Percentiles rank a stretch among this genome's conserved stretches.
Conservation (phyloP, 1,284 basidiomycete species). For the Ceratobasidium sp. region DNA sequence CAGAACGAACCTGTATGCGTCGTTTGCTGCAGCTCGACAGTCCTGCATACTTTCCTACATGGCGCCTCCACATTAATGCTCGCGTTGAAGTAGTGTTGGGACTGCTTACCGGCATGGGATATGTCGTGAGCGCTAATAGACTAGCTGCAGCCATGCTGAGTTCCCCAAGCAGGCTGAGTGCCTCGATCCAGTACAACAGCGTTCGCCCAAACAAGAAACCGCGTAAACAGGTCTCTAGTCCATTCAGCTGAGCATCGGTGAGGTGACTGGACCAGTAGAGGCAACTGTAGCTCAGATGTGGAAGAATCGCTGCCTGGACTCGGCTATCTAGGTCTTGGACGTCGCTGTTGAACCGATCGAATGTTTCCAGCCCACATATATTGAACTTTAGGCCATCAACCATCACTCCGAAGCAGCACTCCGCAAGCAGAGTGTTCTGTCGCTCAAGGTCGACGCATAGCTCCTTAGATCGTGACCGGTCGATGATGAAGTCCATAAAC, state of each 20-base stretch:
- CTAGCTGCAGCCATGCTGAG: neutral
- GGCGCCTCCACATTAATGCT: neutral
- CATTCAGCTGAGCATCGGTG: neutral
- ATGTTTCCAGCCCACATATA: slow-evolving; percentile 31
- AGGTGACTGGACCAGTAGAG: slow-evolving; percentile 9
- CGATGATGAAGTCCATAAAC: slow-evolving; percentile 42
- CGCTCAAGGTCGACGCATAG: neutral
- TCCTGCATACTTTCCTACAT: neutral
- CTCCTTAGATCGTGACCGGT: slow-evolving; percentile 20
- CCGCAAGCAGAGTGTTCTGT: slow-evolving; percentile 2
- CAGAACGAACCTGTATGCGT: neutral
- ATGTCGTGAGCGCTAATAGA: too few relatives aligned
- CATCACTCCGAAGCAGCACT: neutral
- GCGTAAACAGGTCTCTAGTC: neutral
- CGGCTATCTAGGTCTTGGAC: slow-evolving; percentile 3
- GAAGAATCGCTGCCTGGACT: neutral
- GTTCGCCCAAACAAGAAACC: neutral
- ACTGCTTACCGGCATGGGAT: neutral
- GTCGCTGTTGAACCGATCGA: neutral
- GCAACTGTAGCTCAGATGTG: neutral
- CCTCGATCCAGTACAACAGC: slow-evolving; percentile 29
- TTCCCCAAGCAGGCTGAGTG: slow-evolving; percentile 1
- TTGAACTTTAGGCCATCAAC: slow-evolving; percentile 5
- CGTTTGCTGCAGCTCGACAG: neutral
- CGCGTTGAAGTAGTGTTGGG: neutral